Conservation (phyloP, 768 basidiomycete genomes). For the Royoungia palumana region DNA sequence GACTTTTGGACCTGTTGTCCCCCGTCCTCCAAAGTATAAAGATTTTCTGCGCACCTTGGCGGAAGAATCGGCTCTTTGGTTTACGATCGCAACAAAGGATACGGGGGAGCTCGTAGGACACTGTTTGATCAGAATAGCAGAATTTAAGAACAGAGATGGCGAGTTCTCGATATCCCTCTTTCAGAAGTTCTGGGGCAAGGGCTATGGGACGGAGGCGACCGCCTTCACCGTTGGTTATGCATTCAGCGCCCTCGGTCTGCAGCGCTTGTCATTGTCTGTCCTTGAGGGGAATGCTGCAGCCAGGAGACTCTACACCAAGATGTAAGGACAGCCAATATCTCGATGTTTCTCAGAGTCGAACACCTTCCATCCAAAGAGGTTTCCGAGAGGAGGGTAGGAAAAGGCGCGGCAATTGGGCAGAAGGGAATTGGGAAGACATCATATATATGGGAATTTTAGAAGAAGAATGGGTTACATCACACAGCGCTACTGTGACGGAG, state of each 20-base stretch:
- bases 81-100: slow-evolving; percentile 16
- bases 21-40: slow-evolving; percentile 14
- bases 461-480: slow-evolving; percentile 28
- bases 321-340: slow-evolving; percentile 26
- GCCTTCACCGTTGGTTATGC: slow-evolving; percentile 35
- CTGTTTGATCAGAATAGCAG: slow-evolving; percentile 14
- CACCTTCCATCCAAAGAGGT: slow-evolving; percentile 18
- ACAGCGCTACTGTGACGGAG: neutral
- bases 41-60: slow-evolving; percentile 8
- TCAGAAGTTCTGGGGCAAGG: slow-evolving; percentile 29
- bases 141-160: slow-evolving; percentile 26
- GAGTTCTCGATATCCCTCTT: slow-evolving; percentile 22
- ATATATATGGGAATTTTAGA: slow-evolving; percentile 32
- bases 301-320: slow-evolving; percentile 30
- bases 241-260: slow-evolving; percentile 34
- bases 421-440: slow-evolving; percentile 31
- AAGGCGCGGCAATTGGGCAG: slow-evolving; percentile 10
- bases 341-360: neutral
- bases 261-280: slow-evolving; percentile 36
- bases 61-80: slow-evolving; percentile 17
- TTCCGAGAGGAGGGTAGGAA: slow-evolving; percentile 32
- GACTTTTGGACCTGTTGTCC: slow-evolving; percentile 19
- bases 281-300: slow-evolving; percentile 35
- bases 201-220: slow-evolving; percentile 35
- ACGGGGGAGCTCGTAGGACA: slow-evolving; percentile 21